Base-by-base conservation (phyloP, 2,329 filamentous ascomycete genomes). In the Ophiostoma triangulosporum region DNA sequence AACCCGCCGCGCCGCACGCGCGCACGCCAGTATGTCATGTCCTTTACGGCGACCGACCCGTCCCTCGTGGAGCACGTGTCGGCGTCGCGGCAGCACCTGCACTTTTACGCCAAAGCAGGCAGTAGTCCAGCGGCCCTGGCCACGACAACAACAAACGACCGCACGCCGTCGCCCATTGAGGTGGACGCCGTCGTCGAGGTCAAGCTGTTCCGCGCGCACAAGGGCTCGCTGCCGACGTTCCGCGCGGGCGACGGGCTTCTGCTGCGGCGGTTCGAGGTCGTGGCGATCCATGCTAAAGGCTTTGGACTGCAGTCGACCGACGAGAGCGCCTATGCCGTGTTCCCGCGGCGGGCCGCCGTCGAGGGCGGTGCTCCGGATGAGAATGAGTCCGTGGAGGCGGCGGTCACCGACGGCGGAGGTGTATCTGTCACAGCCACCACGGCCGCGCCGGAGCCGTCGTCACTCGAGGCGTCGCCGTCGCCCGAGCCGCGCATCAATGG, bases 281-380 rank as follows among this genome's bases (percentile, higher is more conserved):
- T 73, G 40, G 69, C 77, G 3, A 65, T 81, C 50, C 73, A 74
- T 55, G 70, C 69, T 46, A 74, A 74, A 51, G 78, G 75, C 1
- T 81, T 77, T 57, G 78, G 76, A 0, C 65, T 83, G 50, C 68
- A 72, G 48, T 72, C 71, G n/a, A 71, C 69, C n/a, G 75, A 76
- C 45, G 69, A 67, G 32, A 81, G 77, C 15, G 74, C 76, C 52
- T 84, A 81, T 76, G 80, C 77, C 2, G 77, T 84, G 3, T 82
- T 79, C 57, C 76, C 54, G 3, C 31, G 32, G 14, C 40, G 50
- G 8, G 43, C 36, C 3, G 9, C n/a, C 4, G 36, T 38, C 3
- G 38, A 80, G 59, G 65, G 22, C 5, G 50, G 29, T 27, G 43
- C 29, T 7, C 22, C n/a, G 6, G 52, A 45, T 4, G 12, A 26